A percentile compares a stretch with the other conserved stretches of the same genome.
phyloP scores from a whole-genome alignment of 495 filamentous ascomycete species.

The Rostrohypoxylon terebratum region DNA sequence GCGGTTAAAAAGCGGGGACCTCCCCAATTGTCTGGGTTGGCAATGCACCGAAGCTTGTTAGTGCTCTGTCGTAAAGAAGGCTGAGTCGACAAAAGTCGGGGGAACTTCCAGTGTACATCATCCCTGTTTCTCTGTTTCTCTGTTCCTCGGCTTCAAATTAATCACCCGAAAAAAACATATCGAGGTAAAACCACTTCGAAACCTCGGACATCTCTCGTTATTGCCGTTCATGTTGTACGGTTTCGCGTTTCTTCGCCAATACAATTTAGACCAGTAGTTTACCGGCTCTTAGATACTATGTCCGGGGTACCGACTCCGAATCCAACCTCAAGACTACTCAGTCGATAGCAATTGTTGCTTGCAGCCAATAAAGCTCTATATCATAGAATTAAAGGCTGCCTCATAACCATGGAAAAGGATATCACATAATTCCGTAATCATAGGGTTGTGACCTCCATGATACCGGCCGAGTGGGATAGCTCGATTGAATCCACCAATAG shows the following conservation, averaged over 20 bases:
- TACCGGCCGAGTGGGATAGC: constrained; percentile 28
- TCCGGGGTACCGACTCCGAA: neutral
- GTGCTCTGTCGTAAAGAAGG: neutral
- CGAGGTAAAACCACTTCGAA: neutral
- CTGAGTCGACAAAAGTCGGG: neutral
- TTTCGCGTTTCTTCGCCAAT: neutral
- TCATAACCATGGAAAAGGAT: neutral
- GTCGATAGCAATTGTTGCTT: neutral
- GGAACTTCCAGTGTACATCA: neutral
- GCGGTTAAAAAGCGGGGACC: constrained; percentile 31
- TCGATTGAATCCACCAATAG: constrained; percentile 37
- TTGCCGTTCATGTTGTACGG: neutral
- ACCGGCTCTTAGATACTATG: neutral
- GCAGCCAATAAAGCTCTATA: neutral
- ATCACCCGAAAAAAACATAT: neutral
- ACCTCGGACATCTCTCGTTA: neutral
- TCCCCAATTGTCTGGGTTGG: neutral
- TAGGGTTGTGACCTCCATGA: constrained; percentile 16
- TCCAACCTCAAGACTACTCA: neutral
- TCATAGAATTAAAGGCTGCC: neutral
- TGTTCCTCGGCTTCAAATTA: constrained; percentile 8
- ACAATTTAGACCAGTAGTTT: neutral
- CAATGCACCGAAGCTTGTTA: constrained; percentile 24
- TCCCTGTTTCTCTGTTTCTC: neutral
- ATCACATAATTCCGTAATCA: neutral